phyloP scores from a whole-genome alignment of 202 grass and related monocot species.

The Setaria italica region DNA sequence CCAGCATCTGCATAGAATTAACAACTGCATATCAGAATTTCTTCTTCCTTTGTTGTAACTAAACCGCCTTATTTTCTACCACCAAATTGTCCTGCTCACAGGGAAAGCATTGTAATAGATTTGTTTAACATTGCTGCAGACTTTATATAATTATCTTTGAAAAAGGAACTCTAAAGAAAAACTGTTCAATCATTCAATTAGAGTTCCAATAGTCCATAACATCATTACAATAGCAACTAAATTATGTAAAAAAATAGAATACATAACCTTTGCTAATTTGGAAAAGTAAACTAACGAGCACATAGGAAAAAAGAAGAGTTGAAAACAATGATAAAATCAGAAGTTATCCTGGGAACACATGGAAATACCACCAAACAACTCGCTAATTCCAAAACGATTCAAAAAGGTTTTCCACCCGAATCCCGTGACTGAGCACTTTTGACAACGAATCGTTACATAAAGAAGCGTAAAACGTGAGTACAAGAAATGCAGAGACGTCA shows the following conservation, averaged over 20 bases:
- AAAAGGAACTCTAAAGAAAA: slow-evolving; percentile 7
- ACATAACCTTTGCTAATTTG: background rate
- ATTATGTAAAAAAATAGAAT: slow-evolving; percentile 15
- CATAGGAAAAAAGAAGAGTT: too few species aligned
- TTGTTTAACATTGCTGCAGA: slow-evolving; percentile 21
- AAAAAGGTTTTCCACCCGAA: slow-evolving; percentile 13
- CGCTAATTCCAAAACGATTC: slow-evolving; percentile 10
- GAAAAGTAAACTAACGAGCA: slow-evolving; percentile 14
- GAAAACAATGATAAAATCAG: background rate
- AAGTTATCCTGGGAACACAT: background rate
- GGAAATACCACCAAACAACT: background rate
- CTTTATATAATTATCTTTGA: background rate
- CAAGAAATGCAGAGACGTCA: slow-evolving; percentile 38
- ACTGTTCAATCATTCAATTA: background rate
- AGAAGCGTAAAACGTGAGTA: slow-evolving; percentile 20
- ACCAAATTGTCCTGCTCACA: background rate
- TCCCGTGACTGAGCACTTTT: slow-evolving; percentile 34
- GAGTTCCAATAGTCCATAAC: background rate
- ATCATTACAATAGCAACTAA: background rate
- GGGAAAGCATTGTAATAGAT: background rate
- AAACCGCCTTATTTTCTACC: slow-evolving; percentile 23
- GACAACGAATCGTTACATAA: slow-evolving; percentile 30
- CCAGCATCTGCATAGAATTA: slow-evolving; percentile 71
- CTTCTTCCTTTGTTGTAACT: slow-evolving; percentile 4
- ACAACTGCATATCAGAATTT: slow-evolving; percentile 37